Base-by-base conservation (phyloP, 2,329 filamentous ascomycete genomes). In the Fusarium zealandicum region DNA sequence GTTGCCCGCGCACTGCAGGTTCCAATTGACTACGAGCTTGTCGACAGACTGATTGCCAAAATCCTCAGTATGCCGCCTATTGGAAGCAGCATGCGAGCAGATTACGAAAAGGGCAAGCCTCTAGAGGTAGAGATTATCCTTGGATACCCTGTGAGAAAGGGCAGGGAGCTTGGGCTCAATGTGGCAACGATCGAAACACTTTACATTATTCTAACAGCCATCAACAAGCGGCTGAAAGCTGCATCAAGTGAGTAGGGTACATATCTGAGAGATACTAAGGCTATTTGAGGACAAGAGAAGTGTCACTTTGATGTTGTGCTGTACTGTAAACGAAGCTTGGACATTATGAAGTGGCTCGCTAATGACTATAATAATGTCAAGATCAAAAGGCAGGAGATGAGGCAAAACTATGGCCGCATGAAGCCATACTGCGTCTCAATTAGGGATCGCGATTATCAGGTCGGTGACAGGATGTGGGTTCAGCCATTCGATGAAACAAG, bases 111-210 rank as follows among this genome's bases (percentile, higher is more conserved):
- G 14, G 82, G 82, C 0, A 79, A 78, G 59, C 76, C 75, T 8
- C 82, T 88, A 82, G 85, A 88, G 66, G 72, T 87, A 45, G 85
- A 88, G 44, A 81, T 85, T 5, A 86, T 88, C 44, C 65, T 88
- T 11, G 84, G 85, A 0, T 85, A 86, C 64, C 82, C 84, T 3
- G 78, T 86, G 6, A 72, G 76, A 47, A 79, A 84, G 51, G 85
- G 81, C 0, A 75, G 76, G 52, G 79, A 80, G 63, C 74, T 82
- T 30, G 83, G 82, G 0, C 72, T 84, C 8, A 75, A 82, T 53
- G 81, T 83, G 72, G 80, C 82, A 3, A 75, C 81, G 52, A 61
- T 87, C 67, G 71, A 76, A 40, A 72, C 72, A 0, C 59, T 77
- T 11, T 76, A 75, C 48, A 57, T 63, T 0, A 56, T 77, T 16